Percentiles rank a stretch among this genome's conserved stretches.
Evolutionary conservation across 805 yeast species (phyloP).

Genomic region (Wickerhamiella allomyrinae): DNA sequence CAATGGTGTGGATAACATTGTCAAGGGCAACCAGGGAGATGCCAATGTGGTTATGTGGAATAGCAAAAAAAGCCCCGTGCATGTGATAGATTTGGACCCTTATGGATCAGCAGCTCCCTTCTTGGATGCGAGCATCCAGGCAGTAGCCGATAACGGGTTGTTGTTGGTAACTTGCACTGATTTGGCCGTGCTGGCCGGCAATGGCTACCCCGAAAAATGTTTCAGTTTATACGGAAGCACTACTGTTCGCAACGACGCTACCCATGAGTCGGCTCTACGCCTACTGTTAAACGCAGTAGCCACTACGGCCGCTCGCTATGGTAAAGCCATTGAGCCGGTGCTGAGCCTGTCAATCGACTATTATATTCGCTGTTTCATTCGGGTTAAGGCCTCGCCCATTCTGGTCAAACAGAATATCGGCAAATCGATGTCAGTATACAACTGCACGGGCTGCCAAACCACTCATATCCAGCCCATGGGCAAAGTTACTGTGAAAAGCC

Average conservation of each 20-base stretch:
- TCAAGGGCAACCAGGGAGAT: conserved; percentile 65
- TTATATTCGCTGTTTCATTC: conserved; percentile 74
- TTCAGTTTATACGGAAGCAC: conserved; percentile 90
- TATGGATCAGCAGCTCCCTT: conserved; percentile 97
- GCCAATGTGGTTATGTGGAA: conserved; percentile 73
- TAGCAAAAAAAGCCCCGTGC: conserved; percentile 35
- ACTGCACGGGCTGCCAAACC: conserved; percentile 80
- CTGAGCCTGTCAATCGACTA: conserved; percentile 80
- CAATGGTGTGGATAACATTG: conserved; percentile 45
- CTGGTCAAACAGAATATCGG: conserved; percentile 68
- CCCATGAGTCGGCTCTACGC: conserved; percentile 88
- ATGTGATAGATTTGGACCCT: conserved; percentile 89
- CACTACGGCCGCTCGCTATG: conserved; percentile 78
- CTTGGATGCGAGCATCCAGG: conserved; percentile 78
- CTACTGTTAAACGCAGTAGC: conserved; percentile 66
- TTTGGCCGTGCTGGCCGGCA: conserved; percentile 88
- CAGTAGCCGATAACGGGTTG: conserved; percentile 72
- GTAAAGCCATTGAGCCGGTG: conserved; percentile 74
- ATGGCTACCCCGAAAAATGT: conserved; percentile 93
- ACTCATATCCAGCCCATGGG: conserved; percentile 64
- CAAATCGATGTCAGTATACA: conserved; percentile 61
- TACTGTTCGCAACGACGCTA: conserved; percentile 69
- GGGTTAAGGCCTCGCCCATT: conserved; percentile 63
- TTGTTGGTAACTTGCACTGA: conserved; percentile 91
- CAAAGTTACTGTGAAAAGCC: conserved; percentile 26